Evolutionary conservation across 2,329 filamentous ascomycete genomes (phyloP), one percentile per base, ranked within the genome.

Genomic region (Zymoseptoria ardabiliae): DNA sequence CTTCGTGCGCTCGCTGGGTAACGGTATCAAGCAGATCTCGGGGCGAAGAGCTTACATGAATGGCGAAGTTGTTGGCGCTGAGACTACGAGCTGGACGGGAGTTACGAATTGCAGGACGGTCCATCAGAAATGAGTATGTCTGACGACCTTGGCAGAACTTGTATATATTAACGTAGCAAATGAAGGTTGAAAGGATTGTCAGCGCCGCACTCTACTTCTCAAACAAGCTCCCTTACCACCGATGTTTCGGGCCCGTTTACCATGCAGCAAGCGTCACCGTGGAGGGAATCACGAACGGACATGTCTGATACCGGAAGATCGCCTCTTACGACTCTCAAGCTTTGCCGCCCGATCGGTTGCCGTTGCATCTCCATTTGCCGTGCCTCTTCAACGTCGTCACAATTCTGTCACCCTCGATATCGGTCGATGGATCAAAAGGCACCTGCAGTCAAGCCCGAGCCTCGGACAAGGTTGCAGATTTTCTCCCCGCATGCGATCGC

Each of bases 1-100:
- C 52, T 60, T 61, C 23, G 56, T 61, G 50, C 53, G 50, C 20
- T 55, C 54, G 30, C 53, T 65, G 30, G 45, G 41, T 20, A 52
- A 50, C 17, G 28, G 22, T 13, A 17, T 28, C 20, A n/a, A 28
- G 17, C 51, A n/a, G 22, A 9, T 11, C 22, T 53, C 28, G 51
- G n/a, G 21, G 30, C 20, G 22, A 17, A 22, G 51, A 10, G 51
- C 22, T 19, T 53, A 53, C 19, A 17, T 53, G n/a, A 28, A 53
- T 13, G 51, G 51, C 20, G 51, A 25, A 45, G 6, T 45, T 13
- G 35, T 45, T 5, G 35, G 11, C 17, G 11, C 11, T 45, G 35
- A 45, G 35, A 45, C 35, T 45, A n/a, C 17, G 35, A 45, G 35
- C 35, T 45, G 35, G 35, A 45, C 13, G 35, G 35, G 35, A 45